phyloP scores from a whole-genome alignment of 1,139 yeast genomes.

The Hansenula lynferdii region DNA sequence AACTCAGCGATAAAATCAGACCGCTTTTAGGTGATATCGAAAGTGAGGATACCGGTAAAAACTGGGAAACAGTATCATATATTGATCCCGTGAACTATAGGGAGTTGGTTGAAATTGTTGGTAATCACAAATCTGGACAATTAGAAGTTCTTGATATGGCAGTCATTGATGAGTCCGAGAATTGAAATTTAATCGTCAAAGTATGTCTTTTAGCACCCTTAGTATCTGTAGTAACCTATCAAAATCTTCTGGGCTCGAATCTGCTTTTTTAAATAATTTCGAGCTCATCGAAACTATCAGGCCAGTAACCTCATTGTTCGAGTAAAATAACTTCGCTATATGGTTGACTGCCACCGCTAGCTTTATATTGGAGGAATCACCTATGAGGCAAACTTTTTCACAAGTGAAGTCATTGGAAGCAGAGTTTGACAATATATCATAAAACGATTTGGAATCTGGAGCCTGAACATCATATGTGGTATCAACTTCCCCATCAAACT shows the following conservation, averaged over 20 bases:
- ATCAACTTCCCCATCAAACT: conserved; percentile 31
- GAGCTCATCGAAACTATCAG: conserved; percentile 37
- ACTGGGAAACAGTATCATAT: conserved; percentile 62
- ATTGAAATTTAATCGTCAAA: no score
- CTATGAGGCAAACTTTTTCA: conserved; percentile 24
- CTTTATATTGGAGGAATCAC: conserved; percentile 26
- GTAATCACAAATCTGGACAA: conserved; percentile 51
- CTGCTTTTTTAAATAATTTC: conserved; percentile 26
- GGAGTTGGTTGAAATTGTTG: conserved; percentile 46
- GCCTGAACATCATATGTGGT: conserved; percentile 30
- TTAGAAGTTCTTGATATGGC: conserved; percentile 91
- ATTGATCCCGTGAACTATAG: conserved; percentile 90
- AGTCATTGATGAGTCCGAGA: conserved; percentile 60
- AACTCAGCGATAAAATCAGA: conserved; percentile 43
- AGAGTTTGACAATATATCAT: conserved; percentile 8
- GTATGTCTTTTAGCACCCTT: conserved; percentile 20
- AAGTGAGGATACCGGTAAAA: conserved; percentile 41
- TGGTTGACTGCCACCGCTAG: conserved; percentile 30
- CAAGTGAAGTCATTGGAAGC: conserved; percentile 12
- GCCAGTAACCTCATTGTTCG: conserved; percentile 21
- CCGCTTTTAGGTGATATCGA: conserved; percentile 50
- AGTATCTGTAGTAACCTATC: conserved; percentile 24
- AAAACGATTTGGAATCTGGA: conserved; percentile 19
- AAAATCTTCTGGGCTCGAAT: conserved; percentile 16
- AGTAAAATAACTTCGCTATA: conserved; percentile 27